phyloP scores from a whole-genome alignment of 2,329 filamentous ascomycete genomes.

The Hymenoscyphus scutula region DNA sequence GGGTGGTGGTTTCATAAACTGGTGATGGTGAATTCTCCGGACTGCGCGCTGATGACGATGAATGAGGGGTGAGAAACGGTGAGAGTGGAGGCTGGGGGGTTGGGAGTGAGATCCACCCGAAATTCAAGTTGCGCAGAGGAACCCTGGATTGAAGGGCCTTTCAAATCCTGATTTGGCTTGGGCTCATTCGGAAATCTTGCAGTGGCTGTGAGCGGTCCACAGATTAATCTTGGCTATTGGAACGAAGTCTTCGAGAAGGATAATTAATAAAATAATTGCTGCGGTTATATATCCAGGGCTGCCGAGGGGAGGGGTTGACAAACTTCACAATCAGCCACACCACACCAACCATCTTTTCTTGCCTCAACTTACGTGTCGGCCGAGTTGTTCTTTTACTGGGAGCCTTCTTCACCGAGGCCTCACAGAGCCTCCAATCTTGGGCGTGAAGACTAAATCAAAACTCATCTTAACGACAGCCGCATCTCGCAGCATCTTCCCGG shows the following conservation, averaged over 20 bases:
- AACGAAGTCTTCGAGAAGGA: background rate
- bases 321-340: background rate
- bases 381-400: background rate
- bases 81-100: background rate
- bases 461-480: background rate
- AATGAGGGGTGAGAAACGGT: slow-evolving; percentile 2
- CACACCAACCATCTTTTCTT: background rate
- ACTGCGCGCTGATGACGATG: background rate
- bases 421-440: background rate
- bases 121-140: background rate
- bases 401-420: background rate
- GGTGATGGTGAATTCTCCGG: background rate
- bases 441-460: background rate
- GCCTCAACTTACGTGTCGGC: background rate
- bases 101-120: background rate
- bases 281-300: background rate
- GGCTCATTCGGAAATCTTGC: background rate
- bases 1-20: background rate
- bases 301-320: slow-evolving; percentile 1
- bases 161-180: slow-evolving; percentile 4
- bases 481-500: background rate
- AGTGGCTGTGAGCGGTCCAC: background rate
- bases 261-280: background rate
- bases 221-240: background rate
- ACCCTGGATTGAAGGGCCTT: background rate